These are phyloP conservation scores for Leavenworthia alabamica DNA, from an alignment of 345 rosid species.

Conservation along the genomic window DNA sequence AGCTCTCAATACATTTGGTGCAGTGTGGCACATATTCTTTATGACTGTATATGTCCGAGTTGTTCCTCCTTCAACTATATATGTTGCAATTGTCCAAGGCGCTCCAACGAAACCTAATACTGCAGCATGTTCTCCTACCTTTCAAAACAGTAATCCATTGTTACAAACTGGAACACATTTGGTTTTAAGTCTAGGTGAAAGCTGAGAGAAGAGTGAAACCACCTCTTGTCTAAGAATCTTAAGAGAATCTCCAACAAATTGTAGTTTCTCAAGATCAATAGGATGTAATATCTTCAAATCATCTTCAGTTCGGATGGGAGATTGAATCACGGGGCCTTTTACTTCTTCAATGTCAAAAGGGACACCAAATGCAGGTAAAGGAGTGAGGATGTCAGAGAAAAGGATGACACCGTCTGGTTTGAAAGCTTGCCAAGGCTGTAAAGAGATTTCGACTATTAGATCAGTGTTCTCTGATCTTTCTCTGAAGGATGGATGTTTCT, in stretches of 20 bases:
- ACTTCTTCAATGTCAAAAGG: conserved; percentile 93
- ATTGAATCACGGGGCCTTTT: conserved; percentile 74
- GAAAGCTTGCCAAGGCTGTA: conserved; percentile 96
- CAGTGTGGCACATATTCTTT: conserved; percentile 87
- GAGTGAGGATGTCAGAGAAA: conserved; percentile 94
- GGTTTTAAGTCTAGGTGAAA: background rate
- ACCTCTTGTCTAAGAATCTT: conserved; percentile 76
- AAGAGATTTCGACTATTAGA: conserved; percentile 85
- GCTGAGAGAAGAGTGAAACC: conserved; percentile 1
- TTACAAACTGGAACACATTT: background rate
- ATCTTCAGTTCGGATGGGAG: conserved; percentile 66
- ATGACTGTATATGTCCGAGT: conserved; percentile 73
- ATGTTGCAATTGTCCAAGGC: conserved; percentile 94
- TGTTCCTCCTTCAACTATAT: conserved; percentile 84
- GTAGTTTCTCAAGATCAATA: conserved; percentile 63
- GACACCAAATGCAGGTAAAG: conserved; percentile 86
- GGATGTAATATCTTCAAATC: conserved; percentile 66
- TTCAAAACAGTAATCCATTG: conserved; percentile 11
- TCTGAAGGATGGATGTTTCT: conserved; percentile 88
- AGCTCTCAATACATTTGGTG: conserved; percentile 60
- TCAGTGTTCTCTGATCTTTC: conserved; percentile 93
- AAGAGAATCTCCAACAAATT: conserved; percentile 72
- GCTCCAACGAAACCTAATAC: conserved; percentile 89
- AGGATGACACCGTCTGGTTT: conserved; percentile 86
- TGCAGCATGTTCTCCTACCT: conserved; percentile 77